Evolutionary conservation across 768 basidiomycete genomes (phyloP).

Genomic region (Hortiboletus flavorubellus): DNA sequence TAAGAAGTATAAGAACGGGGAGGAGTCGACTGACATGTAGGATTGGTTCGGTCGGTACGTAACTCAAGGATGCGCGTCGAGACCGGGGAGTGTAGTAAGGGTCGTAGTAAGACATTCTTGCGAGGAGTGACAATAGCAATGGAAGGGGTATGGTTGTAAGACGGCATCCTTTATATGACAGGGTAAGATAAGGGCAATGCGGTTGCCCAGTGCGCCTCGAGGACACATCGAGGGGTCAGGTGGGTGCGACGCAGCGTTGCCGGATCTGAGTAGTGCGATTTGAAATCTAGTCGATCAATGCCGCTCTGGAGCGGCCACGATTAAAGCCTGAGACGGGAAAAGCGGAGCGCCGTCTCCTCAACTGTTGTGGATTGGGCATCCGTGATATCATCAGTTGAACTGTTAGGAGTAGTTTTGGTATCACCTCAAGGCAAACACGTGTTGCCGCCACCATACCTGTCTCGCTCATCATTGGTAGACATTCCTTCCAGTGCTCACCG

Average conservation of each 20-base stretch:
- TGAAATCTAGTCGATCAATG: constrained; percentile 16
- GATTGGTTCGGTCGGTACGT: constrained; percentile 35
- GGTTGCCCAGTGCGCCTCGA: constrained; percentile 28
- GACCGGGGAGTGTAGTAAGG: constrained; percentile 34
- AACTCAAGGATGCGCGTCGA: constrained; percentile 34
- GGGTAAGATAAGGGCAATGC: constrained; percentile 2
- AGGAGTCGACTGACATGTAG: constrained; percentile 36
- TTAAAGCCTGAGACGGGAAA: too few species aligned
- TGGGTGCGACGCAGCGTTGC: constrained; percentile 10
- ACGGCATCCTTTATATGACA: constrained; percentile 24
- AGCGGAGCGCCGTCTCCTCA: constrained; percentile 17
- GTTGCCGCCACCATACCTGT: background rate
- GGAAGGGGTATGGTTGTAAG: background rate
- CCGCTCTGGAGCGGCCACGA: background rate
- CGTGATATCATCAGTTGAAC: constrained; percentile 1
- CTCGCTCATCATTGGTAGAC: background rate
- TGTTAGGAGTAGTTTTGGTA: constrained; percentile 10
- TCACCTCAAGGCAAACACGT: constrained; percentile 24
- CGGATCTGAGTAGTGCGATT: constrained; percentile 18
- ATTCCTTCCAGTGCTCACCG: constrained; percentile 1
- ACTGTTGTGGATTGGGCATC: background rate
- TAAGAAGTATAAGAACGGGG: background rate
- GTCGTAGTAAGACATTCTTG: constrained; percentile 45
- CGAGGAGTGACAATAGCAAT: constrained; percentile 7
- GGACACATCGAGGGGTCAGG: constrained; percentile 25